These are phyloP conservation scores for Phoma herbarum DNA, from an alignment of 2,329 filamentous ascomycete species.

Conservation along the genomic window DNA sequence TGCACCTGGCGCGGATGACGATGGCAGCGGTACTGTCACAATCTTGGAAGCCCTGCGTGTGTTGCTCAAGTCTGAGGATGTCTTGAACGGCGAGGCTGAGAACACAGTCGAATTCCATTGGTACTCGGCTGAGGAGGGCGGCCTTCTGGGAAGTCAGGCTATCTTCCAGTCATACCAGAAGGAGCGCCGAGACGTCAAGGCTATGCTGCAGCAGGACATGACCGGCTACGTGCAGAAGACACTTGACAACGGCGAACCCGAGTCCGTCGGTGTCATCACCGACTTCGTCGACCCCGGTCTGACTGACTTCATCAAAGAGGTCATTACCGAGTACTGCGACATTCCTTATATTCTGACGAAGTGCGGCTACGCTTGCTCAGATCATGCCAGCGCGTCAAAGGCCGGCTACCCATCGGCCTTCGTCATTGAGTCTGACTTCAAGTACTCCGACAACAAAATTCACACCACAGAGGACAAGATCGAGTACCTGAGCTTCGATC, in stretches of 20 bases:
- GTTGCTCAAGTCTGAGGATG: constrained; percentile 75
- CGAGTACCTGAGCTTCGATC: constrained; percentile 79
- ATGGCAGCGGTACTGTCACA: constrained; percentile 91
- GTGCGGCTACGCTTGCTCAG: constrained; percentile 85
- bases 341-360: constrained; percentile 89
- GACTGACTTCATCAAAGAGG: constrained; percentile 88
- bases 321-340: constrained; percentile 86
- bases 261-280: constrained; percentile 90
- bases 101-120: constrained; percentile 98
- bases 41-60: constrained; percentile 91
- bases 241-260: constrained; percentile 79
- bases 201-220: constrained; percentile 99
- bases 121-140: constrained; percentile 92
- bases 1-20: constrained; percentile 94
- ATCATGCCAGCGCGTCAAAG: constrained; percentile 77
- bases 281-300: constrained; percentile 86
- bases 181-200: constrained; percentile 78
- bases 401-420: constrained; percentile 79
- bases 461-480: constrained; percentile 75
- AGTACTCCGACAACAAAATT: constrained; percentile 70
- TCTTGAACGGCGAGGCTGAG: constrained; percentile 73
- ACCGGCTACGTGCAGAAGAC: constrained; percentile 82
- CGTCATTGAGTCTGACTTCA: constrained; percentile 77
- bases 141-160: constrained; percentile 85
- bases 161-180: constrained; percentile 86